Evolutionary conservation across 805 yeast species (phyloP).

Genomic region (Myxozyma geophila): DNA sequence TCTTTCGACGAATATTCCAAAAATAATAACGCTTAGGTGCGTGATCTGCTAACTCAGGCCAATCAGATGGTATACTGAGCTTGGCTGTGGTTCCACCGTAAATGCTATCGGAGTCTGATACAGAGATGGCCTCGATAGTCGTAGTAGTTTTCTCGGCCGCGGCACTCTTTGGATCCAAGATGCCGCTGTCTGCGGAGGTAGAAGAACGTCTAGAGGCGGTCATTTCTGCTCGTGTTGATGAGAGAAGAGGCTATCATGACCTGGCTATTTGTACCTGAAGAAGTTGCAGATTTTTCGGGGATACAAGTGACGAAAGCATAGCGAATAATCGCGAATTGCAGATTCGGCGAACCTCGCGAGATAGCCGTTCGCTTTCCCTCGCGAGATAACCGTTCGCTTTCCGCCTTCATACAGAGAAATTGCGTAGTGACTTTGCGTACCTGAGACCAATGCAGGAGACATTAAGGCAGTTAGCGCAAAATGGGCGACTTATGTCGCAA

Average conservation of each 20-base stretch:
- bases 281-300: not conserved
- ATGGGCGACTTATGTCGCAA: too few species aligned
- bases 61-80: conserved; percentile 27
- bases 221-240: not conserved
- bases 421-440: too few species aligned
- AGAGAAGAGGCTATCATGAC: too few species aligned
- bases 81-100: conserved; percentile 14
- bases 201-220: not conserved
- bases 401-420: too few species aligned
- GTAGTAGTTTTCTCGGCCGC: not conserved
- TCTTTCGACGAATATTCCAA: conserved; percentile 18
- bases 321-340: too few species aligned
- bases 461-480: too few species aligned
- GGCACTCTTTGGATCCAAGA: not conserved
- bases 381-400: too few species aligned
- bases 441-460: too few species aligned
- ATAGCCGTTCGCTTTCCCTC: too few species aligned
- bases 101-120: conserved; percentile 9
- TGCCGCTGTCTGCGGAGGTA: not conserved
- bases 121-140: conserved; percentile 3
- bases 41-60: conserved; percentile 32
- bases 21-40: conserved; percentile 23
- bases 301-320: not conserved
- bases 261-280: too few species aligned
- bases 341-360: too few species aligned